Evolutionary conservation across 306 rosid species (phyloP).

Genomic region (Acacia acuminata): DNA sequence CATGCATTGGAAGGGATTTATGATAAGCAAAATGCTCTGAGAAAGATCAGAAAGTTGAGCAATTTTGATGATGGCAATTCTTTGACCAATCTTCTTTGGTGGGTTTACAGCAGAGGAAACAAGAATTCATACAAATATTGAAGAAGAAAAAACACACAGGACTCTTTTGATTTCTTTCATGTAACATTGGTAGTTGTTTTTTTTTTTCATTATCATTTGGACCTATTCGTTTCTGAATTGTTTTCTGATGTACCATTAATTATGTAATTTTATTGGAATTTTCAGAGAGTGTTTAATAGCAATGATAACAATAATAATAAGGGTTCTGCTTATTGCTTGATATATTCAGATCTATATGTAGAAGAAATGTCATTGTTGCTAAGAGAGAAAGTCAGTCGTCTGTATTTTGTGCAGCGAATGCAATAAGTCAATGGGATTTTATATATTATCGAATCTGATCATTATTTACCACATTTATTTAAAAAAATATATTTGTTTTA

Average conservation of each 20-base stretch:
- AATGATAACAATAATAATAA: not conserved
- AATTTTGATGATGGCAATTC: conserved; percentile 81
- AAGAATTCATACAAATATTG: not conserved
- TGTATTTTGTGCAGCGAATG: not conserved
- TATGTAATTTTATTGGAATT: not conserved
- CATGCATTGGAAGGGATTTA: conserved; percentile 74
- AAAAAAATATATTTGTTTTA: not conserved
- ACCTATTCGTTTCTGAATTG: not conserved
- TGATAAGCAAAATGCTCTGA: conserved; percentile 51
- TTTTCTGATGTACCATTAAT: not conserved
- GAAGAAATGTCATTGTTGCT: not conserved
- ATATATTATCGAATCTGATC: not conserved
- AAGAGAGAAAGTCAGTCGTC: not conserved
- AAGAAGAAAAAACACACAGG: not conserved
- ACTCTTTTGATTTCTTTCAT: not conserved
- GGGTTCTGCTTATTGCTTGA: no score
- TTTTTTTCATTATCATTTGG: not conserved
- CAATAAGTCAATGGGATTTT: not conserved
- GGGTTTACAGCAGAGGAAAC: conserved; percentile 75
- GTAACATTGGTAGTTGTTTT: not conserved
- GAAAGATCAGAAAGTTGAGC: conserved; percentile 49
- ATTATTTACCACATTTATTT: not conserved
- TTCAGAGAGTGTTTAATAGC: not conserved
- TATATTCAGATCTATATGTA: no score
- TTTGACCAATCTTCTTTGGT: conserved; percentile 78